These are phyloP conservation scores for Gentiana dahurica DNA, from an alignment of 257 asterid genomes.

Conservation along the genomic window DNA sequence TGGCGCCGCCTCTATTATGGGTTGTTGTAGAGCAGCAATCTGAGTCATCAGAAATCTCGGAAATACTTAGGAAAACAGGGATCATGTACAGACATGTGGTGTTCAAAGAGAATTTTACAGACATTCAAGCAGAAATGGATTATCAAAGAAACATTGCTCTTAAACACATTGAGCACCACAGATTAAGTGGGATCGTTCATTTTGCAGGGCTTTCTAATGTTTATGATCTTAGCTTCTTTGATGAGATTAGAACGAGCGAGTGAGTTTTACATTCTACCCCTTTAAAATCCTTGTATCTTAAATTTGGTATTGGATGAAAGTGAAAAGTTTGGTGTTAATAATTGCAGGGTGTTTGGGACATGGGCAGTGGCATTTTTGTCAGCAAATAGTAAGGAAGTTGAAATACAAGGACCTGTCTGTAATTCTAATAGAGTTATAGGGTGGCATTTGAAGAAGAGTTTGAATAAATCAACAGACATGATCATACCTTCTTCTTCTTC, in stretches of 20 bases:
- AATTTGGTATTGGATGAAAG: neutral
- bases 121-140: constrained; percentile 51
- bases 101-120: constrained; percentile 73
- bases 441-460: constrained; percentile 79
- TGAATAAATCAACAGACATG: constrained; percentile 31
- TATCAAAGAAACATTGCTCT: constrained; percentile 76
- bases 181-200: constrained; percentile 79
- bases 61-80: constrained; percentile 58
- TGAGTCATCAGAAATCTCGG: constrained; percentile 39
- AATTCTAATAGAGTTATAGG: constrained; percentile 66
- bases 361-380: constrained; percentile 73
- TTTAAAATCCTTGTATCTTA: too few species aligned
- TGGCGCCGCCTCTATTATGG: constrained; percentile 71
- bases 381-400: constrained; percentile 48
- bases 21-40: constrained; percentile 61
- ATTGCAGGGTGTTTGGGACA: constrained; percentile 66
- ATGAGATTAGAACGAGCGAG: constrained; percentile 68
- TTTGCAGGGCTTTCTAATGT: constrained; percentile 72
- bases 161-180: constrained; percentile 81
- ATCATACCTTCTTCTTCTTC: constrained; percentile 2
- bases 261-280: constrained; percentile 20
- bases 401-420: constrained; percentile 71
- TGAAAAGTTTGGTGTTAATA: neutral
- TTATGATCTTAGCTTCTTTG: constrained; percentile 74
- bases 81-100: constrained; percentile 85